Conservation (phyloP, 805 yeast species). For the Metschnikowia bowlesiae region DNA sequence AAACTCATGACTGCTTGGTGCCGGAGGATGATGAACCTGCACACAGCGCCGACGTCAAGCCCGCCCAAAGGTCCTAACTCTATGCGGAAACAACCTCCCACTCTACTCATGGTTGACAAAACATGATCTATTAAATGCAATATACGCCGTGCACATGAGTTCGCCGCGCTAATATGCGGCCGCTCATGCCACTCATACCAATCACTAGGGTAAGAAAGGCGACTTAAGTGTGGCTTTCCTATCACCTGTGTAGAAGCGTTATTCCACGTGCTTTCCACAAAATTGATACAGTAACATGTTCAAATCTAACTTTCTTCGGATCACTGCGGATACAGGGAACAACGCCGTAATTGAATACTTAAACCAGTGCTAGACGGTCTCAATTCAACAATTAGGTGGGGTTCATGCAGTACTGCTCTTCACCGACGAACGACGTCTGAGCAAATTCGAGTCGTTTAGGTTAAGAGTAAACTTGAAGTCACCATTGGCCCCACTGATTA, state of each 20-base stretch:
- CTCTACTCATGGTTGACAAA: neutral
- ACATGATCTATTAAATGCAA: neutral
- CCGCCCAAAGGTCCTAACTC: slow-evolving; percentile 27
- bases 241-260: no score
- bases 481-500: slow-evolving; percentile 36
- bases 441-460: slow-evolving; percentile 58
- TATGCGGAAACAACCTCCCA: neutral
- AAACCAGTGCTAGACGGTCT: neutral
- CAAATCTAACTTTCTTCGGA: no score
- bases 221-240: no score
- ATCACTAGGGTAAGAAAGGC: no score
- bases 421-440: slow-evolving; percentile 45
- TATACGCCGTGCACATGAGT: no score
- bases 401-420: slow-evolving; percentile 10
- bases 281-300: no score
- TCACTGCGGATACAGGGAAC: neutral
- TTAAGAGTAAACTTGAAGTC: slow-evolving; percentile 53
- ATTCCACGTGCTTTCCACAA: no score
- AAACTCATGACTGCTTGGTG: slow-evolving; percentile 69
- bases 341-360: neutral
- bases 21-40: slow-evolving; percentile 63
- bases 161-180: no score
- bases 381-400: neutral
- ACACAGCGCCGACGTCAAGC: slow-evolving; percentile 30
- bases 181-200: no score